A percentile compares a stretch with the other conserved stretches of the same genome.
These are phyloP conservation scores for Kwoniella sp. DNA, from an alignment of 768 basidiomycete species.

Conservation along the genomic window DNA sequence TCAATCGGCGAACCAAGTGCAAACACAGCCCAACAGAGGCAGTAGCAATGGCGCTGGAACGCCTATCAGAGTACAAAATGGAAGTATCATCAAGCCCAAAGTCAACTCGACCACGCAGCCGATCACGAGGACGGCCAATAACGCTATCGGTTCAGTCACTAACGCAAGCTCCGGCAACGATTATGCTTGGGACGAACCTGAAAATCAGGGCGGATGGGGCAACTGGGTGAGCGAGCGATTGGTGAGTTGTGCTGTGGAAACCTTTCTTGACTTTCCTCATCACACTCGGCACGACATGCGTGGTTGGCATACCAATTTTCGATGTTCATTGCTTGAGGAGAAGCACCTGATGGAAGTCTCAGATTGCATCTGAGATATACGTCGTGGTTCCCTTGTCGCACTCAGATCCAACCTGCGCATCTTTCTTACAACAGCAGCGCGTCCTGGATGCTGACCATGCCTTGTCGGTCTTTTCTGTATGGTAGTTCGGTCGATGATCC, in stretches of 20 bases:
- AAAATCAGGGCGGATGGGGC: conserved; percentile 9
- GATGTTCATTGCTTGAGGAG: too few species aligned
- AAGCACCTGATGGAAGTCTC: too few species aligned
- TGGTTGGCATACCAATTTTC: too few species aligned
- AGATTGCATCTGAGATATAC: too few species aligned
- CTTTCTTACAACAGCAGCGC: too few species aligned
- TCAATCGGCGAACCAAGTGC: conserved; percentile 1
- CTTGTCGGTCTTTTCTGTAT: too few species aligned
- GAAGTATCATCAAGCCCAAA: conserved; percentile 16
- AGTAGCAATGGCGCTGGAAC: conserved; percentile 21
- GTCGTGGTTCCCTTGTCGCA: too few species aligned
- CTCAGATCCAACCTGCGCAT: too few species aligned
- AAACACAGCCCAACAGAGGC: neutral
- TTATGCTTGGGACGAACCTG: conserved; percentile 30
- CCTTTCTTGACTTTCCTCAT: neutral
- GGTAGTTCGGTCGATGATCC: conserved; percentile 3
- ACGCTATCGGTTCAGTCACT: neutral
- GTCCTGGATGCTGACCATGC: neutral
- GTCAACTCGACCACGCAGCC: conserved; percentile 9
- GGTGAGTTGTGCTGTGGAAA: conserved; percentile 11
- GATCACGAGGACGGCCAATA: neutral
- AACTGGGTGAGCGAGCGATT: conserved; percentile 22
- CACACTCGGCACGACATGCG: too few species aligned
- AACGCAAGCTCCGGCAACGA: conserved; percentile 11
- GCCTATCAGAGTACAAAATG: conserved; percentile 20